Conservation (phyloP, 257 asterid species). For the Jaltomata sinuosa region DNA sequence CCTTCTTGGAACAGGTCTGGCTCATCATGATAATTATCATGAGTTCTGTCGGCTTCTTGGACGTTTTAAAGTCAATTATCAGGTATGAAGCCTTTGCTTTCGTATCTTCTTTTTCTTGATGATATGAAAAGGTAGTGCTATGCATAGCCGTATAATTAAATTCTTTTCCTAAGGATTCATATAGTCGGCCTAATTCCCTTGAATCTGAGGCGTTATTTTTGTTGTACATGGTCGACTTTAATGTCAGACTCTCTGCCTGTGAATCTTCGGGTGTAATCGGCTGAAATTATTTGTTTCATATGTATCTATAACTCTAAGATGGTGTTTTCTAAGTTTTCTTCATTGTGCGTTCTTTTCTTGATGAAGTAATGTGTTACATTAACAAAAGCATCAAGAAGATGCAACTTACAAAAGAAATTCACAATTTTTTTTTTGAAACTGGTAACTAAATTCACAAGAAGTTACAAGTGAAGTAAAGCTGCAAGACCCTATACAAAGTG, state of each 20-base stretch:
- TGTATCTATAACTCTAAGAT: background rate
- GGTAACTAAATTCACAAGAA: no score
- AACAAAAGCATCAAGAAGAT: no score
- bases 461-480: no score
- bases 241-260: background rate
- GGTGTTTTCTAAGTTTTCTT: background rate
- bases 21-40: constrained; percentile 95
- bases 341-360: no score
- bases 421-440: no score
- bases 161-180: background rate
- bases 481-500: no score
- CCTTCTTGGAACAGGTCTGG: constrained; percentile 52
- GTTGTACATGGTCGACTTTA: background rate
- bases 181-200: background rate
- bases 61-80: constrained; percentile 91
- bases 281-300: background rate
- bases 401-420: no score
- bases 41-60: constrained; percentile 99
- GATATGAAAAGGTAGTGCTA: background rate
- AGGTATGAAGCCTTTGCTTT: constrained; percentile 33
- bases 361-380: no score
- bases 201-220: background rate
- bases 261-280: background rate
- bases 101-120: background rate
- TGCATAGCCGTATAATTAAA: background rate